phyloP scores from a whole-genome alignment of 305 asterid genomes.

The Rubia occidens region DNA sequence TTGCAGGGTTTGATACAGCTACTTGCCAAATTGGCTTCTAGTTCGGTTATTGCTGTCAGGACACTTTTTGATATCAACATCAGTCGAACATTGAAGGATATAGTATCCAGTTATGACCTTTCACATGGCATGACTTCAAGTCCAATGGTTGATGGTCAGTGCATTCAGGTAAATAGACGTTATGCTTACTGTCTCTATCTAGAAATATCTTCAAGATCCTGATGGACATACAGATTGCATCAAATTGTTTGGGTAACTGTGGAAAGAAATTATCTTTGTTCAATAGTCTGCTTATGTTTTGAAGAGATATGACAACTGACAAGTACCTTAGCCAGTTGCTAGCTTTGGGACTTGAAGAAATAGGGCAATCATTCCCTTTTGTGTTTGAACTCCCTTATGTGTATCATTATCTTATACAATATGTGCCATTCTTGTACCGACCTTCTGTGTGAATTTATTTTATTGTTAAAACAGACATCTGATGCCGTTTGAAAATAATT shows the following conservation, averaged over 20 bases:
- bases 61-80: constrained; percentile 73
- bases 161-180: constrained; percentile 47
- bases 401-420: not conserved
- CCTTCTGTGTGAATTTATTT: not conserved
- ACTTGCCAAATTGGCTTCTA: constrained; percentile 72
- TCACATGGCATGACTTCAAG: constrained; percentile 60
- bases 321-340: not conserved
- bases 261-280: not conserved
- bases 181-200: not conserved
- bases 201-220: not conserved
- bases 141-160: constrained; percentile 51
- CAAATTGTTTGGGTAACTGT: too few relatives aligned
- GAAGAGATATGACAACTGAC: not conserved
- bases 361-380: not conserved
- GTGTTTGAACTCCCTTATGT: not conserved
- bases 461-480: not conserved
- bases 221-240: not conserved
- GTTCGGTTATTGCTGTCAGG: constrained; percentile 67
- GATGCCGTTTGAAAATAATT: not conserved
- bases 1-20: constrained; percentile 82
- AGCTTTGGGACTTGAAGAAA: constrained; percentile 1
- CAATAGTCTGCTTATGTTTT: not conserved
- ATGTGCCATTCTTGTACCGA: not conserved
- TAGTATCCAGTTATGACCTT: constrained; percentile 46
- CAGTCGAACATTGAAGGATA: constrained; percentile 57